Evolutionary conservation across 2,329 filamentous ascomycete genomes (phyloP).

Genomic region (Penicillium sp.): DNA sequence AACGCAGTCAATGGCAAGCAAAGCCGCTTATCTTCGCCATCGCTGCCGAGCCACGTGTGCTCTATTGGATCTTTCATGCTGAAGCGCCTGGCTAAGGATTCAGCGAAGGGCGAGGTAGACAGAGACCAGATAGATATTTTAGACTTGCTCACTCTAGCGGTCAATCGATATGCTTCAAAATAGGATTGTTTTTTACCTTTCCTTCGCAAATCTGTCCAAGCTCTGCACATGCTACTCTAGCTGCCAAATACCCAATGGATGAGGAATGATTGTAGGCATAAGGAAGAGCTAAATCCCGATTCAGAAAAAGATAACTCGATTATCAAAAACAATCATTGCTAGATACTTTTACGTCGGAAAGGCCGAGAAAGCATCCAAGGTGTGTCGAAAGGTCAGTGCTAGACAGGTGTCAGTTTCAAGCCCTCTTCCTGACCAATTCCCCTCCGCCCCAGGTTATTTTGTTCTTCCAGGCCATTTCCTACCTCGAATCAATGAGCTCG

Average conservation of each 20-base stretch:
- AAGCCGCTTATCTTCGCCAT: constrained; percentile 4
- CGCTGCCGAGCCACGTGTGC: constrained; percentile 10
- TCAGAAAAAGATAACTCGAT: neutral
- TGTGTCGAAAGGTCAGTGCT: neutral
- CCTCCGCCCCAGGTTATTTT: neutral
- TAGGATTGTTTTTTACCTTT: neutral
- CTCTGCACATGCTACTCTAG: neutral
- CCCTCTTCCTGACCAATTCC: neutral
- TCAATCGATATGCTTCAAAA: neutral
- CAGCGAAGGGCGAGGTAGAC: neutral
- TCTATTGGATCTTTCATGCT: constrained; percentile 6
- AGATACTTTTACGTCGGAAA: neutral
- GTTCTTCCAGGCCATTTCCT: neutral
- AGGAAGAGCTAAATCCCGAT: neutral
- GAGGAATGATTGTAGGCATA: neutral
- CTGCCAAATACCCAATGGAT: neutral
- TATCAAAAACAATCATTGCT: neutral
- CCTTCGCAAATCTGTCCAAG: neutral
- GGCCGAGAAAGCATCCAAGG: neutral
- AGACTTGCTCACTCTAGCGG: neutral
- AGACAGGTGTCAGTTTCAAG: neutral
- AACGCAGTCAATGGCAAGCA: neutral
- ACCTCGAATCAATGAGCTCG: neutral
- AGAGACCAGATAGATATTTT: neutral
- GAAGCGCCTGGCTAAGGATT: neutral